Percentiles rank a stretch among this genome's conserved stretches.
phyloP scores from a whole-genome alignment of 192 early-diverging fungal species.

The Dissophora ornata region DNA sequence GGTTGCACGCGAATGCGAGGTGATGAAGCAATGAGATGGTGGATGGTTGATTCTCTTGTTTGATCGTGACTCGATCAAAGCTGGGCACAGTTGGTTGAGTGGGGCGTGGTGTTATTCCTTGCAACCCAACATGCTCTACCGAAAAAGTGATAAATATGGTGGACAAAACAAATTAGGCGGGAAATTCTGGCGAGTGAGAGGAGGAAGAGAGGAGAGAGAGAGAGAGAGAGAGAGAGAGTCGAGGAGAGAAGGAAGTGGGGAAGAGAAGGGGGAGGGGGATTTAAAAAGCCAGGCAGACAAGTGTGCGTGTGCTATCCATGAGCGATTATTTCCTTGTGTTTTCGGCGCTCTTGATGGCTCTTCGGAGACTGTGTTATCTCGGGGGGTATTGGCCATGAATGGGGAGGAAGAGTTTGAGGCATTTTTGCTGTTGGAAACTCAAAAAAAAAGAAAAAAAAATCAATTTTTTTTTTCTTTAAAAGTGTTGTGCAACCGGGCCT shows the following conservation, averaged over 20 bases:
- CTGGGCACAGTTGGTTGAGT: too few species aligned
- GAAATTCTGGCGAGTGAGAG: too few species aligned
- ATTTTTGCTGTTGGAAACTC: conserved; percentile 9
- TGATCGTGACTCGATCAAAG: too few species aligned
- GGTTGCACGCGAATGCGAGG: background rate
- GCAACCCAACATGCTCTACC: conserved; percentile 30
- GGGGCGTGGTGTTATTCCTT: conserved; percentile 41
- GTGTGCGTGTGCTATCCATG: background rate
- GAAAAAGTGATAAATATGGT: background rate
- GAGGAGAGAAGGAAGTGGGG: background rate
- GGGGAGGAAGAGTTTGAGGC: conserved; percentile 1
- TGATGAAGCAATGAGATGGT: background rate
- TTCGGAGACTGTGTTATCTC: too few species aligned
- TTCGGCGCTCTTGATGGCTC: background rate
- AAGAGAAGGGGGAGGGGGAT: background rate
- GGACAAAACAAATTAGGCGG: background rate
- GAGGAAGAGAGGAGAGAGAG: too few species aligned
- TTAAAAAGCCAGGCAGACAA: background rate
- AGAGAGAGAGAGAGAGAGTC: too few species aligned
- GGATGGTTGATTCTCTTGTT: too few species aligned
- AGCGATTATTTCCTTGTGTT: background rate
- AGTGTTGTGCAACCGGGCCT: background rate
- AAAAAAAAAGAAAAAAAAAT: too few species aligned
- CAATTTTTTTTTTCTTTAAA: too few species aligned
- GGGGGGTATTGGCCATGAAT: too few species aligned